Evolutionary conservation across 441 rosid genomes (phyloP).

Genomic region (Dalechampia spathulata): DNA sequence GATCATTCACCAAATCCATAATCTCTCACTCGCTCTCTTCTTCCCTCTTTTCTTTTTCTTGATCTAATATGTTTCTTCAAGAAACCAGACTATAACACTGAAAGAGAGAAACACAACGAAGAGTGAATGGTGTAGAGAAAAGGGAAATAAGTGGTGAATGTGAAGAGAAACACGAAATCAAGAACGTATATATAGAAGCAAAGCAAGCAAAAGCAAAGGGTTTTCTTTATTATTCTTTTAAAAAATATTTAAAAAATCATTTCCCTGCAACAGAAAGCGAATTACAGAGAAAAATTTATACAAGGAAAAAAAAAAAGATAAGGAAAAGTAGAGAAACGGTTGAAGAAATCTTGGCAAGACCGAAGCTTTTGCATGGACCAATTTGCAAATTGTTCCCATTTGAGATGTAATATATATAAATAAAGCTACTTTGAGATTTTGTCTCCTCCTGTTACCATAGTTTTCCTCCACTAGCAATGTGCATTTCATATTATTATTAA

Average conservation of each 20-base stretch:
- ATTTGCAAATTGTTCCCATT: slow-evolving; percentile 22
- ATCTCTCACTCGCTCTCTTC: background rate
- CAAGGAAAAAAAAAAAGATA: no score
- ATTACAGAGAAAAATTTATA: no score
- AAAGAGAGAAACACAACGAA: background rate
- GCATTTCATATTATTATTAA: no score
- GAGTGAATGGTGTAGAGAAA: background rate
- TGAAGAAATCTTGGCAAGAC: slow-evolving; percentile 16
- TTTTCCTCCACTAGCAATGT: no score
- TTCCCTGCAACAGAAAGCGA: slow-evolving; percentile 16
- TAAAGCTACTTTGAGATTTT: slow-evolving; percentile 22
- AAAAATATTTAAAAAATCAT: background rate
- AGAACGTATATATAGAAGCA: background rate
- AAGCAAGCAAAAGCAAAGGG: background rate
- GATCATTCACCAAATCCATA: slow-evolving; percentile 32
- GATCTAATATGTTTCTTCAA: background rate
- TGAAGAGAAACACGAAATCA: background rate
- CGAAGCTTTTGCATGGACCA: slow-evolving; percentile 22
- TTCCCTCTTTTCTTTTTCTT: background rate
- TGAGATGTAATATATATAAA: background rate
- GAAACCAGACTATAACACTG: background rate
- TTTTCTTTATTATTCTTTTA: background rate
- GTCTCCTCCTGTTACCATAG: slow-evolving; percentile 13
- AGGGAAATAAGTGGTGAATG: background rate
- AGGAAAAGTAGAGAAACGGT: slow-evolving; percentile 21